These are phyloP conservation scores for Ustilago bromivora DNA, from an alignment of 1,284 basidiomycete genomes.

Conservation along the genomic window DNA sequence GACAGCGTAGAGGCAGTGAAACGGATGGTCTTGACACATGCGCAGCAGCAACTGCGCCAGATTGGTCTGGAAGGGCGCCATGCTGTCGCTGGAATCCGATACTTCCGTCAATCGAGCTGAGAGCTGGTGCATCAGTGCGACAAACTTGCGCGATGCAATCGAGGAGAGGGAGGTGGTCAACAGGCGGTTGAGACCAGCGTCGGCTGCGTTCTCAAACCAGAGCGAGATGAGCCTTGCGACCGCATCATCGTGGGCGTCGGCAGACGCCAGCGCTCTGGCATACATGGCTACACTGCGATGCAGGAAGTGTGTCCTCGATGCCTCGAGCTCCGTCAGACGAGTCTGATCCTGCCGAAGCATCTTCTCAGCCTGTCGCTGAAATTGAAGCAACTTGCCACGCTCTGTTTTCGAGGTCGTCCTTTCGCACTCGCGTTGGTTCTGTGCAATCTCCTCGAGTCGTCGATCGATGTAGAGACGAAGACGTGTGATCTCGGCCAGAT, in stretches of 20 bases:
- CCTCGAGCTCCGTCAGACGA: constrained; percentile 40
- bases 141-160: constrained; percentile 89
- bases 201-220: constrained; percentile 87
- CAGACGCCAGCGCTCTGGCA: constrained; percentile 78
- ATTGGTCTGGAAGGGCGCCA: constrained; percentile 74
- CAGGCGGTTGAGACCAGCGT: constrained; percentile 74
- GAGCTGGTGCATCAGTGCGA: constrained; percentile 90
- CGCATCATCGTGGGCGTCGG: constrained; percentile 79
- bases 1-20: constrained; percentile 91
- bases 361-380: constrained; percentile 49
- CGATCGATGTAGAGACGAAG: constrained; percentile 82
- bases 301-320: constrained; percentile 75
- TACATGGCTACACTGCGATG: constrained; percentile 84
- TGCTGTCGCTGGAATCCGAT: constrained; percentile 66
- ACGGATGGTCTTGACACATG: constrained; percentile 90
- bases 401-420: constrained; percentile 27
- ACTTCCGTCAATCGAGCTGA: constrained; percentile 78
- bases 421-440: constrained; percentile 73
- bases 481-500: constrained; percentile 80
- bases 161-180: constrained; percentile 74
- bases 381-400: constrained; percentile 29
- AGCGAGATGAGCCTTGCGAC: constrained; percentile 87
- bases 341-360: constrained; percentile 49
- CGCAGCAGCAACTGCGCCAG: constrained; percentile 79
- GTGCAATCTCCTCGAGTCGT: constrained; percentile 75